These are phyloP conservation scores for Boletus vinaceobasis DNA, from an alignment of 768 basidiomycete genomes.

Conservation along the genomic window DNA sequence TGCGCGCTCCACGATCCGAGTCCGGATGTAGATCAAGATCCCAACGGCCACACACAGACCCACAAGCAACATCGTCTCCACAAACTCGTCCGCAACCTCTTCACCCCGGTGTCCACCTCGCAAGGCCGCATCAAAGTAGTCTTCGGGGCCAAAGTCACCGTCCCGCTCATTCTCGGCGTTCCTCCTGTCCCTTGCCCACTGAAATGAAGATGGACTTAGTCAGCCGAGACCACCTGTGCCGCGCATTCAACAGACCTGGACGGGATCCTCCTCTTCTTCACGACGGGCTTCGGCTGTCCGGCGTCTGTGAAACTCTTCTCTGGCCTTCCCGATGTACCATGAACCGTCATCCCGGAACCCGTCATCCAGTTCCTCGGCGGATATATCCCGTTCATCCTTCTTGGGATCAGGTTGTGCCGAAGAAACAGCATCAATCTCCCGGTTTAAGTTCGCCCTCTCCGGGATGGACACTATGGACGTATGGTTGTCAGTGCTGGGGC, in stretches of 20 bases:
- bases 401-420: not conserved
- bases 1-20: conserved; percentile 70
- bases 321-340: conserved; percentile 83
- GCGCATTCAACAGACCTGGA: conserved; percentile 49
- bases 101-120: conserved; percentile 60
- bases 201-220: conserved; percentile 7
- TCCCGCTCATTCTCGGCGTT: conserved; percentile 71
- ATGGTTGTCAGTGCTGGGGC: conserved; percentile 6
- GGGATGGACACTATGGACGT: conserved; percentile 19
- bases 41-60: conserved; percentile 71
- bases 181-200: conserved; percentile 79
- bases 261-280: conserved; percentile 65
- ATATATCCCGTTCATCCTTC: conserved; percentile 1
- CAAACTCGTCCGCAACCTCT: conserved; percentile 65
- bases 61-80: conserved; percentile 78
- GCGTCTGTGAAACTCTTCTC: conserved; percentile 69
- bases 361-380: conserved; percentile 28
- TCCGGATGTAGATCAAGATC: conserved; percentile 72
- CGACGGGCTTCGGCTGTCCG: conserved; percentile 39
- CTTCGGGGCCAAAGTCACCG: conserved; percentile 74
- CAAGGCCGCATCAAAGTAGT: conserved; percentile 71
- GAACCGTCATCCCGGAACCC: conserved; percentile 49
- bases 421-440: conserved; percentile 25
- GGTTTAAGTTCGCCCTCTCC: conserved; percentile 20
- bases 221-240: not conserved